Conservation (phyloP, 345 rosid species). For the Hibiscus trionum region DNA sequence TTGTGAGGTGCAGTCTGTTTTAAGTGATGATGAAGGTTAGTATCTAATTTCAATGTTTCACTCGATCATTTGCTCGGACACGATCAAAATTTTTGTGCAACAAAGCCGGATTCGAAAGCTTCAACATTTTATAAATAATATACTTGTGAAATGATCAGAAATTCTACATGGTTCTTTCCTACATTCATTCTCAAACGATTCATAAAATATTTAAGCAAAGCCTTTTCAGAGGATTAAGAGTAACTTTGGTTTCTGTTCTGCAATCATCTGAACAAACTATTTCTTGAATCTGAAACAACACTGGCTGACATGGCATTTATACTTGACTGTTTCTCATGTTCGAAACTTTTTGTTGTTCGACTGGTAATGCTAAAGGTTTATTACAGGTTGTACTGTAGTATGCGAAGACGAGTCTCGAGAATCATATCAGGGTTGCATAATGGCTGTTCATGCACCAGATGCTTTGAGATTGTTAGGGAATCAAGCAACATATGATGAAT, state of each 20-base stretch:
- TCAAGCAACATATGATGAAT: conserved; percentile 65
- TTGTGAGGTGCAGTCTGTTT: conserved; percentile 48
- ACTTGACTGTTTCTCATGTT: too few species aligned
- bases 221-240: too few species aligned
- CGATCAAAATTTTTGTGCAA: not conserved
- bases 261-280: not conserved
- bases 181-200: too few species aligned
- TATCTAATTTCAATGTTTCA: not conserved
- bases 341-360: too few species aligned
- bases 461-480: conserved; percentile 54
- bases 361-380: not conserved
- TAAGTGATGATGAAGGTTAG: conserved; percentile 39
- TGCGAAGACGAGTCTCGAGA: conserved; percentile 45
- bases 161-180: too few species aligned
- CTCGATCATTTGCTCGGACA: not conserved
- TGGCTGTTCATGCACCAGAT: conserved; percentile 80
- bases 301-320: too few species aligned
- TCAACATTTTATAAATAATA: not conserved
- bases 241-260: not conserved
- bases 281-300: too few species aligned
- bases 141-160: not conserved
- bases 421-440: conserved; percentile 38
- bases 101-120: not conserved
- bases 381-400: conserved; percentile 43
- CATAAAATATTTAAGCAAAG: too few species aligned